These are phyloP conservation scores for Asterionellopsis glacialis DNA, from an alignment of 108 stramenopile species.

Conservation along the genomic window DNA sequence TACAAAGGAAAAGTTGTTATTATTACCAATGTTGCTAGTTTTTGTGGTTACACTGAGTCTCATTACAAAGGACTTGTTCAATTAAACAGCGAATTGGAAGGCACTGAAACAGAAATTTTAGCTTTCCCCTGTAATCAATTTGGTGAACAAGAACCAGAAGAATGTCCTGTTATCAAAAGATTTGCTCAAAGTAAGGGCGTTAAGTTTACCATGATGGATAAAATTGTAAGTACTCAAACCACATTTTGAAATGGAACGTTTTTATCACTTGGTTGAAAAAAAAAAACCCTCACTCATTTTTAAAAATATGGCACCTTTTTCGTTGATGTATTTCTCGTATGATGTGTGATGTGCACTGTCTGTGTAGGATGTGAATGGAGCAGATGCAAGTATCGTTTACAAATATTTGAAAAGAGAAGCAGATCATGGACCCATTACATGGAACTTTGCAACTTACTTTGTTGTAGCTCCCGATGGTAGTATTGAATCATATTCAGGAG, in stretches of 20 bases:
- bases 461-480: slow-evolving; percentile 57
- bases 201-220: slow-evolving; percentile 84
- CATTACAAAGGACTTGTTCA: slow-evolving; percentile 67
- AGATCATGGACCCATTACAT: slow-evolving; percentile 44
- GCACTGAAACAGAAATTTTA: slow-evolving; percentile 30
- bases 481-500: slow-evolving; percentile 46
- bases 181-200: slow-evolving; percentile 68
- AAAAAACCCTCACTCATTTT: too few relatives aligned
- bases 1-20: slow-evolving; percentile 71
- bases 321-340: too few relatives aligned
- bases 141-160: slow-evolving; percentile 76
- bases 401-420: slow-evolving; percentile 66
- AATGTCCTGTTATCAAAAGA: slow-evolving; percentile 40
- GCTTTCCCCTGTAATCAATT: slow-evolving; percentile 90
- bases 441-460: slow-evolving; percentile 83
- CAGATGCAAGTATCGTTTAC: slow-evolving; percentile 54
- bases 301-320: too few relatives aligned
- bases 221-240: slow-evolving; percentile 36
- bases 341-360: too few relatives aligned
- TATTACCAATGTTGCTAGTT: slow-evolving; percentile 75
- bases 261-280: too few relatives aligned
- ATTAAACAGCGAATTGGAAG: slow-evolving; percentile 39
- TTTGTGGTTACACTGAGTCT: slow-evolving; percentile 79
- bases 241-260: too few relatives aligned
- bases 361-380: slow-evolving; percentile 69